Percentiles rank a stretch among this genome's conserved stretches.
Conservation (phyloP, 2,329 filamentous ascomycete species). For the Apiospora phragmitis region DNA sequence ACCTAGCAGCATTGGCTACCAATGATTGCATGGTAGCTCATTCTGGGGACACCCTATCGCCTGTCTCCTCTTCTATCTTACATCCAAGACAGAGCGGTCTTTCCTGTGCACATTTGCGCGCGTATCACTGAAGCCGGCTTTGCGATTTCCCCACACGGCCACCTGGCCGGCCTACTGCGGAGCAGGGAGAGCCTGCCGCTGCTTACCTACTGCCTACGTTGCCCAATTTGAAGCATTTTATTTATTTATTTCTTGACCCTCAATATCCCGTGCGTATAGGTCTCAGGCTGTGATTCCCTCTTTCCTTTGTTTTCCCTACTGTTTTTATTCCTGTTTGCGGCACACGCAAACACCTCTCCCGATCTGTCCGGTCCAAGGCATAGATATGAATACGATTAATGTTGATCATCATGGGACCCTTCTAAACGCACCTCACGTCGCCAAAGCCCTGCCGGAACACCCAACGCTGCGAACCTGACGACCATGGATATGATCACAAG, state of each 20-base stretch:
- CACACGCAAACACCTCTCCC: not conserved
- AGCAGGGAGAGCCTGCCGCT: slow-evolving; percentile 17
- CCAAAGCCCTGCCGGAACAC: slow-evolving; percentile 10
- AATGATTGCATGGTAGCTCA: not conserved
- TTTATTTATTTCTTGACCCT: not conserved
- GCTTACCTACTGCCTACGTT: not conserved
- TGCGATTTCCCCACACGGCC: slow-evolving; percentile 27
- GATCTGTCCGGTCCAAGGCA: not conserved
- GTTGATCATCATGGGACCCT: slow-evolving; percentile 22
- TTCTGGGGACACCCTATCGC: not conserved
- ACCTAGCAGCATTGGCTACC: not conserved
- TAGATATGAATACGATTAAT: slow-evolving; percentile 15
- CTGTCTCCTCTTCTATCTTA: not conserved
- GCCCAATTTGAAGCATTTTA: not conserved
- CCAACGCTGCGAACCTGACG: slow-evolving; percentile 21
- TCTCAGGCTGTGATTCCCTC: slow-evolving; percentile 7
- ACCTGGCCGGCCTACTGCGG: slow-evolving; percentile 26
- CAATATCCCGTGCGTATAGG: not conserved
- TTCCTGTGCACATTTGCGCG: not conserved
- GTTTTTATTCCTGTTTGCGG: not conserved
- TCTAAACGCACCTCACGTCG: not conserved
- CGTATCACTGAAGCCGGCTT: slow-evolving; percentile 12
- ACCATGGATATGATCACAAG: slow-evolving; percentile 5
- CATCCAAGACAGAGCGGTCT: slow-evolving; percentile 6
- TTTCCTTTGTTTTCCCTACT: not conserved